Conservation (phyloP, 768 basidiomycete species). For the Phylloporus arenicola region DNA sequence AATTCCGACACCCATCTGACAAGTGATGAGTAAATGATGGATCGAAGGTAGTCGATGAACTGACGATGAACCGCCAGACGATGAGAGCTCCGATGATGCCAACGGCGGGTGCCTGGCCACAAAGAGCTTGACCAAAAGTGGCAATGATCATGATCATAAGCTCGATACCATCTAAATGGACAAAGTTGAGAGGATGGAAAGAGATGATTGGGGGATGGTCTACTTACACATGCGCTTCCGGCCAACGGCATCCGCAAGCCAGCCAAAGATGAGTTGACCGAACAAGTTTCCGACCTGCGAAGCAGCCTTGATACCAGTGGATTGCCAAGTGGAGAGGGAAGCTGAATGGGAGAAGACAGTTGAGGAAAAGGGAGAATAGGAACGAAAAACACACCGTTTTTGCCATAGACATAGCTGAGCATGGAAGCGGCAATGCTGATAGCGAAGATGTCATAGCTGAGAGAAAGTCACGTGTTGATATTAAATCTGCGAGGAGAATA, state of each 20-base stretch:
- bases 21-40: not conserved
- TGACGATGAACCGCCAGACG: constrained; percentile 75
- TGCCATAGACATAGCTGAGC: constrained; percentile 77
- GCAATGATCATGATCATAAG: constrained; percentile 78
- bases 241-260: constrained; percentile 71
- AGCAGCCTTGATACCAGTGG: constrained; percentile 73
- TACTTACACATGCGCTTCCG: constrained; percentile 75
- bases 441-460: constrained; percentile 75
- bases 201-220: not conserved
- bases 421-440: constrained; percentile 83
- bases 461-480: not conserved
- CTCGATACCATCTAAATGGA: constrained; percentile 39
- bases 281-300: constrained; percentile 71
- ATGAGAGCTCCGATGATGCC: constrained; percentile 71
- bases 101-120: constrained; percentile 61
- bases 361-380: not conserved
- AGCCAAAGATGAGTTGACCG: constrained; percentile 76
- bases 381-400: constrained; percentile 6
- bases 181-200: not conserved
- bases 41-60: constrained; percentile 8
- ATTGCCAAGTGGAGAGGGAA: constrained; percentile 49
- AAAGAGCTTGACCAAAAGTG: constrained; percentile 75
- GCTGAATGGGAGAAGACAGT: not conserved
- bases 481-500: not conserved
- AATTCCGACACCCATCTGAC: constrained; percentile 72